Evolutionary conservation across 2,329 filamentous ascomycete genomes (phyloP).

Genomic region (Leptographium radiaticola): DNA sequence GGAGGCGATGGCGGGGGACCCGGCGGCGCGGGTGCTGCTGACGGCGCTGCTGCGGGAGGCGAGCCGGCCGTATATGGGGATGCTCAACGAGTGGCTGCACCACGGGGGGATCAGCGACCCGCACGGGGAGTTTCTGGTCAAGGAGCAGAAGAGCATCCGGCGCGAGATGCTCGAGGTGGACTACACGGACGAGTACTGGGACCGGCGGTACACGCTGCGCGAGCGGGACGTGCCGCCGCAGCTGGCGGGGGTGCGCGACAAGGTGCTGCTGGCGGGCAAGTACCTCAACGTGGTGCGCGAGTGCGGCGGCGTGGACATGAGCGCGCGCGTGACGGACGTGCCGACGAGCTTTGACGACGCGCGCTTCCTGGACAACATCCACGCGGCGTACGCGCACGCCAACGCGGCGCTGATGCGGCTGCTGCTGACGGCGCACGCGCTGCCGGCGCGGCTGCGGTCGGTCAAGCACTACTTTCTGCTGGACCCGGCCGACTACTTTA

Average conservation of each 20-base stretch:
- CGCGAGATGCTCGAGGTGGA: conserved; percentile 86
- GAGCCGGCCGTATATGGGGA: conserved; percentile 89
- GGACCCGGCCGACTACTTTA: conserved; percentile 94
- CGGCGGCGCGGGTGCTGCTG: conserved; percentile 68
- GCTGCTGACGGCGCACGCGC: conserved; percentile 80
- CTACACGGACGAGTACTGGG: conserved; percentile 99
- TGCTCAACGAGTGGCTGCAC: conserved; percentile 98
- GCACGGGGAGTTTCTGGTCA: conserved; percentile 85
- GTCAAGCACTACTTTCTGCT: conserved; percentile 99
- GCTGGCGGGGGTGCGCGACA: conserved; percentile 79
- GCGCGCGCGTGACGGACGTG: conserved; percentile 76
- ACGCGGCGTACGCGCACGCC: conserved; percentile 84
- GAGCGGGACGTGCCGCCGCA: conserved; percentile 87
- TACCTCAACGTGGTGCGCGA: conserved; percentile 97
- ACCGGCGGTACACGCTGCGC: conserved; percentile 88
- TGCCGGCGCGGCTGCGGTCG: conserved; percentile 75
- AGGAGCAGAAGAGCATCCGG: conserved; percentile 90
- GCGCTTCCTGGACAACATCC: conserved; percentile 90
- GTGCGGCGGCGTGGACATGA: conserved; percentile 90
- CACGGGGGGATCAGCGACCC: conserved; percentile 91
- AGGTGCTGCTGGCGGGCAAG: conserved; percentile 88
- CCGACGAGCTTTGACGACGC: conserved; percentile 85
- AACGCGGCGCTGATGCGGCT: conserved; percentile 88
- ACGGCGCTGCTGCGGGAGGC: conserved; percentile 76
- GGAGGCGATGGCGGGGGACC: conserved; percentile 86